phyloP scores from a whole-genome alignment of 75 land plant genomes.

The Sequoia sempervirens region DNA sequence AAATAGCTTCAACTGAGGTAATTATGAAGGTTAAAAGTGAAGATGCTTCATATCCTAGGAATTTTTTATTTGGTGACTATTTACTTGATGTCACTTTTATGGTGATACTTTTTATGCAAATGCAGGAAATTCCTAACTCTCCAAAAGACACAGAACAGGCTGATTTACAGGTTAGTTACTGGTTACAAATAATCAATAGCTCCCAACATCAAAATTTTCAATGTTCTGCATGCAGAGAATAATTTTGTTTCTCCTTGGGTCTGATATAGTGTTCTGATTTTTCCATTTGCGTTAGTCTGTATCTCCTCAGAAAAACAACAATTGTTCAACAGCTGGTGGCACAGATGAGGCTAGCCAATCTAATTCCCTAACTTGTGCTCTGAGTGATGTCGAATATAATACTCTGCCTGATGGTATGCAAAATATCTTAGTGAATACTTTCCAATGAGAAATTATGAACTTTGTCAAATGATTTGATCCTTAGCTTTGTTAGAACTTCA shows the following conservation, averaged over 20 bases:
- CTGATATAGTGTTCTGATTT: background rate
- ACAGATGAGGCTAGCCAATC: background rate
- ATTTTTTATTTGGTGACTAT: background rate
- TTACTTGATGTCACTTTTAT: background rate
- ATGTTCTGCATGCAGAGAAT: background rate
- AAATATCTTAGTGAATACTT: background rate
- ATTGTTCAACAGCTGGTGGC: background rate
- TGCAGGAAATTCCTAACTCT: conserved; percentile 10
- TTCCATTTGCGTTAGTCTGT: background rate
- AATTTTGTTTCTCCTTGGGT: background rate
- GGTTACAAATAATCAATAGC: background rate
- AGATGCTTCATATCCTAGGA: background rate
- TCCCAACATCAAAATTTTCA: background rate
- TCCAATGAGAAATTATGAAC: background rate
- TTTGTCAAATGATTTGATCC: background rate
- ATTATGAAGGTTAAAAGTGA: background rate
- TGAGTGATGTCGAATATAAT: background rate
- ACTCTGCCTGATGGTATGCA: background rate
- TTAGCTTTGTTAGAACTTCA: background rate
- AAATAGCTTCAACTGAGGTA: background rate
- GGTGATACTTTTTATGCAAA: background rate
- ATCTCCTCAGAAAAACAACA: background rate
- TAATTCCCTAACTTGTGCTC: background rate
- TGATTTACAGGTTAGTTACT: background rate
- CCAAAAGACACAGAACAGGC: background rate